Conservation (phyloP, 352 stramenopile species). For the Phytopythium chamaehyphon region DNA sequence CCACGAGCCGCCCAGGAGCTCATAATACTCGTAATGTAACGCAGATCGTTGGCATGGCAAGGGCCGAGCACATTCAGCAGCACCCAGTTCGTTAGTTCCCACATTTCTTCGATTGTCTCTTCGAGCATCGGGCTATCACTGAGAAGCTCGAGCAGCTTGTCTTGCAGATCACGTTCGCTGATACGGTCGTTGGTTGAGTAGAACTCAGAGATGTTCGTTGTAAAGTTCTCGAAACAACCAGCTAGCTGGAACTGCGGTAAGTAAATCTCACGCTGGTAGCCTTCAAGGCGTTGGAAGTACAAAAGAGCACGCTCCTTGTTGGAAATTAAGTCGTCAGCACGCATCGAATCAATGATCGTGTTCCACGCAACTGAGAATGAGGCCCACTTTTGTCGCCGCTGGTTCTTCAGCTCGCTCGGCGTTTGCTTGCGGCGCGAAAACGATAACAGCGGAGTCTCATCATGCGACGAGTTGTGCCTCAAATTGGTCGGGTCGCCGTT, state of each 20-base stretch:
- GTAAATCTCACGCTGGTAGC: constrained; percentile 97
- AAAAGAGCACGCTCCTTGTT: constrained; percentile 88
- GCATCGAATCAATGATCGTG: constrained; percentile 95
- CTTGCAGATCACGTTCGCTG: constrained; percentile 68
- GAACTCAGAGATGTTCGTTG: constrained; percentile 63
- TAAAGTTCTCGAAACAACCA: constrained; percentile 94
- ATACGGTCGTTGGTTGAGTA: constrained; percentile 62
- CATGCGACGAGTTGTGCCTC: constrained; percentile 15
- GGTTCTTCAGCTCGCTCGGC: constrained; percentile 78
- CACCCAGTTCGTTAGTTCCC: constrained; percentile 95
- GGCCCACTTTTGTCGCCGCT: constrained; percentile 97
- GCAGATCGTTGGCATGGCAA: constrained; percentile 93
- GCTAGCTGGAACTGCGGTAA: constrained; percentile 97
- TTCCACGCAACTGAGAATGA: constrained; percentile 98
- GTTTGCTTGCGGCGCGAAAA: constrained; percentile 86
- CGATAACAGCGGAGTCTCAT: constrained; percentile 78
- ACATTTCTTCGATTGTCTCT: constrained; percentile 95
- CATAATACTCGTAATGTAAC: constrained; percentile 85
- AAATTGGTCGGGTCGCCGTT: constrained; percentile 25
- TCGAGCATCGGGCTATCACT: constrained; percentile 79
- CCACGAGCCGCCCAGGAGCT: constrained; percentile 76
- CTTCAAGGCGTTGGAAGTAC: constrained; percentile 95
- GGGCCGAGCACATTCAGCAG: constrained; percentile 93
- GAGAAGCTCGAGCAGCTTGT: constrained; percentile 80
- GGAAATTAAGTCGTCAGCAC: constrained; percentile 89